Base-by-base conservation (phyloP, 208 protist species). In the Kentomonas sorsogonicus region DNA sequence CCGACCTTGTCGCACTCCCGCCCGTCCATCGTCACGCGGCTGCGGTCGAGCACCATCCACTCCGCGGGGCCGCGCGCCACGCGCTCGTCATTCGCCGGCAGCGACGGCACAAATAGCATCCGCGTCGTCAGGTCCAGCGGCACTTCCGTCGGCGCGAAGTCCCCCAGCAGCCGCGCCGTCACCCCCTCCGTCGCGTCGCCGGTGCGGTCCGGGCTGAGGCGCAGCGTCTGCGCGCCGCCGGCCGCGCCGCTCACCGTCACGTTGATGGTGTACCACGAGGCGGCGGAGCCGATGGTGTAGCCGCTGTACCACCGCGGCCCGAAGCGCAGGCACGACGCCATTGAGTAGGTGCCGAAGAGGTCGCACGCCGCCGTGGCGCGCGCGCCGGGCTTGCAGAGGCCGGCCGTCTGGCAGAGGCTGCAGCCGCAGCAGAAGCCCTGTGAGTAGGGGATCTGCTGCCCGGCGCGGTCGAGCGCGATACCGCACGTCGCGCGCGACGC, bases 371-470 rank as follows among this genome's bases (percentile, higher is more conserved):
- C 45, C 40, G 62, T 63, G 15, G 78, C 74, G n/a, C 89, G 77
- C 26, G 72, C 63, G 41, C 69, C 61, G n/a, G 66, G 30, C 40
- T 31, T 16, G 67, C 89, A 95, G 23, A 93, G 43, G 15, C 83
- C 80, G 27, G 85, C 44, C 15, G 77, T 57, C 38, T 77, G 56
- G 46, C 89, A 95, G 30, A 77, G 36, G 43, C 74, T 74, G 60
- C 89, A 95, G 36, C 63, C 58, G 56, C 89, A 95, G 72, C 89
- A 95, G 64, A 91, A 95, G 27, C 89, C 89, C 48, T 91, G 71
- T 34, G 85, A 93, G 70, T 82, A 83, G 20, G 72, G 79, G 59
- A 95, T 86, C 9, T 62, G 40, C 33, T 61, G 48, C 15, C 78
- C 77, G 22, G 7, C 52, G 0, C 26, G 4, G 53, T 88, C 71